phyloP scores from a whole-genome alignment of 257 asterid genomes.

The Solanum habrochaites region DNA sequence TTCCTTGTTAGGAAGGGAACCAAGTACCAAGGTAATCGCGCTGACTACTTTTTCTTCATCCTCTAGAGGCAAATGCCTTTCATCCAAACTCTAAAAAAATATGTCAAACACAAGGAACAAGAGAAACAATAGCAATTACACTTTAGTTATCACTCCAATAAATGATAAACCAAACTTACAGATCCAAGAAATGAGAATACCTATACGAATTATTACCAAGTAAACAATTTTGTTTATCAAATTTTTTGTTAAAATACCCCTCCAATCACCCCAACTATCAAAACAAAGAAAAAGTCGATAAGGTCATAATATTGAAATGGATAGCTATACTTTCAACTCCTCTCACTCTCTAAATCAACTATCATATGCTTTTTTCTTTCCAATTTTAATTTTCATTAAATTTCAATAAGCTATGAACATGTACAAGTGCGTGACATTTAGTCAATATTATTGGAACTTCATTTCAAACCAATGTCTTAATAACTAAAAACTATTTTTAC shows the following conservation, averaged over 20 bases:
- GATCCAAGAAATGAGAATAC: neutral
- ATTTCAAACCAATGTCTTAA: neutral
- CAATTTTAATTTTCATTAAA: neutral
- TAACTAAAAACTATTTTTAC: neutral
- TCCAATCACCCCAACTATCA: neutral
- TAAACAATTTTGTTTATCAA: neutral
- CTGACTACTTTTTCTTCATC: conserved; percentile 79
- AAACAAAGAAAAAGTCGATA: neutral
- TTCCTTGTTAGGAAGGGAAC: conserved; percentile 60
- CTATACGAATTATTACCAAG: neutral
- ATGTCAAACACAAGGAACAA: neutral
- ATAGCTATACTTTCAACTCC: neutral
- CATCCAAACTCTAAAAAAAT: conserved; percentile 60
- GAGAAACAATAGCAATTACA: neutral
- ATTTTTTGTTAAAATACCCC: neutral
- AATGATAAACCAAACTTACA: neutral
- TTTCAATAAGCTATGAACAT: neutral
- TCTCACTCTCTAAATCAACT: neutral
- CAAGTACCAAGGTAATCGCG: conserved; percentile 60
- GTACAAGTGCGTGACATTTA: neutral
- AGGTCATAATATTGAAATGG: neutral
- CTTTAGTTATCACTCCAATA: neutral
- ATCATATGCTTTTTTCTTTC: neutral
- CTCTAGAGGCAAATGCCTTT: conserved; percentile 49
- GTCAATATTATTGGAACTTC: neutral